Evolutionary conservation across 768 basidiomycete genomes (phyloP), one percentile per base, ranked within the genome.

Genomic region (Lyophyllum shimeji): DNA sequence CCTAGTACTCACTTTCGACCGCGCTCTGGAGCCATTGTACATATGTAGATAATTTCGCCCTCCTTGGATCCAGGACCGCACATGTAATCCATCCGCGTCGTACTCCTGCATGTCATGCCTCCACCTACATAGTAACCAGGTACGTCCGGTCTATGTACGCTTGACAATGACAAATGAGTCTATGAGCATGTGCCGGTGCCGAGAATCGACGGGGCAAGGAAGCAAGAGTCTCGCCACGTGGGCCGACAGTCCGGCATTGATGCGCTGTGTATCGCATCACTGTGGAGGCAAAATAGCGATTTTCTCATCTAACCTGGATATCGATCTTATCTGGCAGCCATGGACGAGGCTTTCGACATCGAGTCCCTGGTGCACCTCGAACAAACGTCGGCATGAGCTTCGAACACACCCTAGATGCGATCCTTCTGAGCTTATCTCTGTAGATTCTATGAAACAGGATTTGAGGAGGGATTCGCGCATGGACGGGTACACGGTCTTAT

Each of bases 401-500:
- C 61, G 39, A 40, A 53, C 60, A 58, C 23, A 49, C 48, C 37
- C 44, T 39, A n/a, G 11, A 20, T n/a, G 20, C 18, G 21, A 29
- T 52, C 17, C 18, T 29, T 50, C 59, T 57, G 23, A 61, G 44
- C 33, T 40, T 9, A 29, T 34, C 31, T 48, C 52, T 63, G 25
- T 62, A 93, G 91, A 45, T 96, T 95, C 72, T 97, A 89, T 68
- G 81, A 88, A 52, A 66, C 77, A 2, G 96, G 95, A 8, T 89
- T 89, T 67, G 63, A 78, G 56, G 86, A 88, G 53, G 95, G 96
- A 1, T 83, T 81, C 65, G 85, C 78, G 0, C 96, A 98, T 69
- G 96, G 96, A 1, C 81, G 86, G 39, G 83, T 95, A 6, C 95
- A 96, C 63, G 95, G 96, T 1, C 71, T 91, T 23, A 93, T 94